Evolutionary conservation across 2,329 filamentous ascomycete genomes (phyloP).

Genomic region (Penicillium sp.): DNA sequence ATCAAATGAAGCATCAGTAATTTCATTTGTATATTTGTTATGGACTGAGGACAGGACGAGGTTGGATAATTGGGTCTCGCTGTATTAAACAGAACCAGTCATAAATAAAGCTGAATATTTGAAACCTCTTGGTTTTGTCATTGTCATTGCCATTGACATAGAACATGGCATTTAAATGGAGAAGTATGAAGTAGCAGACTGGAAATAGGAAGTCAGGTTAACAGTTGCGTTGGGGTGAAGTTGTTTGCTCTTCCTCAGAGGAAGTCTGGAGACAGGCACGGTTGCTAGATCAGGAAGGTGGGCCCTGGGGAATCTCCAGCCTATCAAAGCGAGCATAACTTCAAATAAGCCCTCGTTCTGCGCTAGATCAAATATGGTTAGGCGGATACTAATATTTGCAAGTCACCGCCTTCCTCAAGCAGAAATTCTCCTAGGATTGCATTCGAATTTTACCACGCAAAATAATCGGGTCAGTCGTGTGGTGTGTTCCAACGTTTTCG

Average conservation of each 20-base stretch:
- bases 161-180: not conserved
- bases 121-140: not conserved
- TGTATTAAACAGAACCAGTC: not conserved
- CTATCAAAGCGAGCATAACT: not conserved
- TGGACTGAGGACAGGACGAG: not conserved
- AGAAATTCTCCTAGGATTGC: not conserved
- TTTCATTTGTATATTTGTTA: not conserved
- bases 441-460: not conserved
- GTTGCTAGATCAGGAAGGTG: not conserved
- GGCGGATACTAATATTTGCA: not conserved
- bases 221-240: too few species aligned
- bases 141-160: not conserved
- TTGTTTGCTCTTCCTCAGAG: not conserved
- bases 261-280: not conserved
- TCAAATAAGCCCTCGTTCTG: too few species aligned
- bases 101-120: not conserved
- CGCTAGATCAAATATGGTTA: not conserved
- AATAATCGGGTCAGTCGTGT: too few species aligned
- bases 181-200: not conserved
- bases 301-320: not conserved
- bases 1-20: not conserved
- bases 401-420: constrained; percentile 14
- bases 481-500: not conserved
- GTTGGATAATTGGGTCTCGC: not conserved
- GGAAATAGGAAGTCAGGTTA: not conserved